phyloP scores from a whole-genome alignment of 75 land plant species.

The Pinus albicaulis region DNA sequence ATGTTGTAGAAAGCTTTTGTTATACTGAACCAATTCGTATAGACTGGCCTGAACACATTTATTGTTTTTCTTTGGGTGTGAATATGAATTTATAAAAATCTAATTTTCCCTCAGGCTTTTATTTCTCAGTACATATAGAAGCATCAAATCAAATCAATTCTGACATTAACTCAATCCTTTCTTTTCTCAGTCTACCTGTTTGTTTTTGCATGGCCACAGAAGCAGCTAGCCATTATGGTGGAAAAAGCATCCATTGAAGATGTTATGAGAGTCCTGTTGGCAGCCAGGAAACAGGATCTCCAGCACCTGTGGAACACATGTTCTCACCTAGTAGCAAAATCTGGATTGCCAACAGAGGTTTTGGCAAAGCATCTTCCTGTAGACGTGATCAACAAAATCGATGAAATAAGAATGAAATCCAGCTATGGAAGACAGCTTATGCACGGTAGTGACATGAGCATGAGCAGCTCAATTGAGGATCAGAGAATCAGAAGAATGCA shows the following conservation, averaged over 20 bases:
- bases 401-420: conserved; percentile 72
- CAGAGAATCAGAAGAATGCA: conserved; percentile 84
- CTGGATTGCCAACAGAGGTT: conserved; percentile 76
- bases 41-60: not conserved
- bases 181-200: not conserved
- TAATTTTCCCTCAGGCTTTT: not conserved
- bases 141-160: not conserved
- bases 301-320: conserved; percentile 84
- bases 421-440: conserved; percentile 24
- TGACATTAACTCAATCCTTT: not conserved
- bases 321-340: conserved; percentile 87
- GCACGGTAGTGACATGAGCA: not conserved
- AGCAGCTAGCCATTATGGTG: conserved; percentile 78
- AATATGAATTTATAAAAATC: not conserved
- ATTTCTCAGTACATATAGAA: not conserved
- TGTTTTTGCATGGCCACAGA: conserved; percentile 34
- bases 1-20: too few relatives aligned
- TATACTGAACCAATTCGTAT: too few relatives aligned
- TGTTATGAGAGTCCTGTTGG: conserved; percentile 83
- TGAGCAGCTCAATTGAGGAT: conserved; percentile 45
- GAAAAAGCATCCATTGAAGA: conserved; percentile 90
- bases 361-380: conserved; percentile 82
- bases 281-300: conserved; percentile 83
- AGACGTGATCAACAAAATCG: conserved; percentile 78
- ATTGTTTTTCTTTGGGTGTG: not conserved